phyloP scores from a whole-genome alignment of 1,284 basidiomycete species.

The Melampsora occidentalis region DNA sequence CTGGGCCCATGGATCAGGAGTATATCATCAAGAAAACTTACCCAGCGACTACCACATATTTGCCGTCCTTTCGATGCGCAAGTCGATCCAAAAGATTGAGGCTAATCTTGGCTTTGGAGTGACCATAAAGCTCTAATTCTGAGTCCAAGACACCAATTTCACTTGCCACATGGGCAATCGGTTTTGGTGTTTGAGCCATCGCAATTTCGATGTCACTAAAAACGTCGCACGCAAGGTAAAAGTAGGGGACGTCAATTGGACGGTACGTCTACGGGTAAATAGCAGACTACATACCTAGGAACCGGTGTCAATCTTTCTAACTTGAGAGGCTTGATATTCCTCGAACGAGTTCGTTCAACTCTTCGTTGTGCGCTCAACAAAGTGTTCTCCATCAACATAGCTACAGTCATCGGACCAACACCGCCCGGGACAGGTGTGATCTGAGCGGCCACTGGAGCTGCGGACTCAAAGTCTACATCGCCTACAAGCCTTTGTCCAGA shows the following conservation, averaged over 20 bases:
- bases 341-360: slow-evolving; percentile 66
- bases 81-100: slow-evolving; percentile 82
- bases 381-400: slow-evolving; percentile 96
- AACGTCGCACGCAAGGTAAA: slow-evolving; percentile 27
- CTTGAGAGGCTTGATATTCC: slow-evolving; percentile 71
- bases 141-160: slow-evolving; percentile 84
- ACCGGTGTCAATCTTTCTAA: slow-evolving; percentile 78
- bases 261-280: neutral
- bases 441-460: slow-evolving; percentile 71
- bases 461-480: slow-evolving; percentile 84
- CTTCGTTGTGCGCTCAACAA: slow-evolving; percentile 76
- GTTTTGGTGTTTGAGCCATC: slow-evolving; percentile 89
- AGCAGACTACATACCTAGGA: slow-evolving; percentile 58
- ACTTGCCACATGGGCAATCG: slow-evolving; percentile 73
- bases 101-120: slow-evolving; percentile 96
- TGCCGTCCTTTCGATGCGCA: slow-evolving; percentile 81
- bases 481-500: slow-evolving; percentile 93
- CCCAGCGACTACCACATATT: slow-evolving; percentile 95
- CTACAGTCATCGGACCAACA: slow-evolving; percentile 99
- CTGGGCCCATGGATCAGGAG: neutral
- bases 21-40: slow-evolving; percentile 50
- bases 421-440: slow-evolving; percentile 98
- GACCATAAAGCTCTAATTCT: slow-evolving; percentile 91
- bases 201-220: slow-evolving; percentile 92
- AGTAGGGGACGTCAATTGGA: neutral